These are phyloP conservation scores for Gillenia trifoliata DNA, from an alignment of 306 rosid species.

Conservation along the genomic window DNA sequence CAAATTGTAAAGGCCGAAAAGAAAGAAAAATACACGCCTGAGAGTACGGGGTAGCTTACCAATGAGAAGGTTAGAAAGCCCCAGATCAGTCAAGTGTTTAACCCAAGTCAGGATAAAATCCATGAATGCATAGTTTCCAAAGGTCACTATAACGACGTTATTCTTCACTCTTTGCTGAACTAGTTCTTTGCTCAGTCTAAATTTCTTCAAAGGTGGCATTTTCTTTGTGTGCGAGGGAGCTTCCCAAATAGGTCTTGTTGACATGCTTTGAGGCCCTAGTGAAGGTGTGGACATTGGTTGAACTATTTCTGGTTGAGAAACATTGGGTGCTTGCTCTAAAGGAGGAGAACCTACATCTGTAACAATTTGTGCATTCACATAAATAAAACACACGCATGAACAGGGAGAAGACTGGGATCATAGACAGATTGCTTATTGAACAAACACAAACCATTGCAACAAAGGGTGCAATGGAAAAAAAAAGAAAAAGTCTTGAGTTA, in stretches of 20 bases:
- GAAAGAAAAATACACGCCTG: background rate
- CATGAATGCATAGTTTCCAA: conserved; percentile 98
- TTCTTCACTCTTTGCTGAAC: conserved; percentile 76
- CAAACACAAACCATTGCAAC: background rate
- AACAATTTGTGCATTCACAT: conserved; percentile 2
- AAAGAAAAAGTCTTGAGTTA: background rate
- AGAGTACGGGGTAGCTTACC: conserved; percentile 49
- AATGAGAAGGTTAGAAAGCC: conserved; percentile 73
- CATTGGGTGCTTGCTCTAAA: conserved; percentile 30
- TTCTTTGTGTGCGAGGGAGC: conserved; percentile 40
- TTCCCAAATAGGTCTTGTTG: conserved; percentile 46
- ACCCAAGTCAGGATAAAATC: conserved; percentile 93
- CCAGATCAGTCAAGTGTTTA: conserved; percentile 73
- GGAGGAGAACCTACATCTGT: conserved; percentile 36
- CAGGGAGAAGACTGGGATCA: background rate
- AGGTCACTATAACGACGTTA: conserved; percentile 73
- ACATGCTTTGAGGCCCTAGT: conserved; percentile 21
- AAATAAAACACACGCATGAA: conserved; percentile 10
- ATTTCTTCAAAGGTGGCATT: conserved; percentile 62
- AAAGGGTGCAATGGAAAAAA: too few species aligned
- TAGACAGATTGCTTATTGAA: background rate
- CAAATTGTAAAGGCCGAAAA: conserved; percentile 1
- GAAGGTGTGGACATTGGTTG: conserved; percentile 22
- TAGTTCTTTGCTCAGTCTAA: conserved; percentile 62
- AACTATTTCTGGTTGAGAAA: conserved; percentile 29